phyloP scores from a whole-genome alignment of 352 stramenopile species.

The Halophytophthora polymorphica region DNA sequence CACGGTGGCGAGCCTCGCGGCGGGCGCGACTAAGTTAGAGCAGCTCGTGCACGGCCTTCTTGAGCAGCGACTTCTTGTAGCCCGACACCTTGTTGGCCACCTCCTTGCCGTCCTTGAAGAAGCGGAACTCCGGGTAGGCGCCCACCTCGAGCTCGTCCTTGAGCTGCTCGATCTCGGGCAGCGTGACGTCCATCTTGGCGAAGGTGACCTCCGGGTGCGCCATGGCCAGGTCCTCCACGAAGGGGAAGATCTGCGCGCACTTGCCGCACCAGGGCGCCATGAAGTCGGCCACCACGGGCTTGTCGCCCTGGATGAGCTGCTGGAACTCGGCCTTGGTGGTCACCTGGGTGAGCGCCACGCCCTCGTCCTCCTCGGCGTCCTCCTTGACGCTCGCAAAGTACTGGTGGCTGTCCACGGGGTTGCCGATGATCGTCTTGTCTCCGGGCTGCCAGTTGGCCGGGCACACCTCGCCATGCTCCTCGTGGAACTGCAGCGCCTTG shows the following conservation, averaged over 20 bases:
- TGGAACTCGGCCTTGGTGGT: slow-evolving; percentile 67
- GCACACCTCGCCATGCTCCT: slow-evolving; percentile 92
- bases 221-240: slow-evolving; percentile 63
- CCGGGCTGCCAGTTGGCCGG: slow-evolving; percentile 92
- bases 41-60: slow-evolving; percentile 61
- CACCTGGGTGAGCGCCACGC: slow-evolving; percentile 41
- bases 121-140: slow-evolving; percentile 81
- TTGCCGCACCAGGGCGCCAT: slow-evolving; percentile 88
- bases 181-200: slow-evolving; percentile 72
- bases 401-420: slow-evolving; percentile 77
- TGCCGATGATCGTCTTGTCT: slow-evolving; percentile 86
- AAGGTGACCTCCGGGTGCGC: slow-evolving; percentile 73
- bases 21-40: slow-evolving; percentile 25
- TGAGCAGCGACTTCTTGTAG: slow-evolving; percentile 85
- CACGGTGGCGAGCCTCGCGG: neutral
- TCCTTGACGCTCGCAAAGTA: slow-evolving; percentile 82
- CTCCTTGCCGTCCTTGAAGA: slow-evolving; percentile 84
- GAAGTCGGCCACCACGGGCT: slow-evolving; percentile 78
- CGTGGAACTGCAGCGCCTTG: slow-evolving; percentile 91
- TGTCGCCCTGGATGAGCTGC: slow-evolving; percentile 56
- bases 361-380: slow-evolving; percentile 38
- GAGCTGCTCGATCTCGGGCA: slow-evolving; percentile 65
- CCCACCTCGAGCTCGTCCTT: slow-evolving; percentile 74
- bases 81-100: slow-evolving; percentile 63
- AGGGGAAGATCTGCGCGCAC: slow-evolving; percentile 79